Evolutionary conservation across 306 rosid genomes (phyloP).

Genomic region (Crotalaria pallida): DNA sequence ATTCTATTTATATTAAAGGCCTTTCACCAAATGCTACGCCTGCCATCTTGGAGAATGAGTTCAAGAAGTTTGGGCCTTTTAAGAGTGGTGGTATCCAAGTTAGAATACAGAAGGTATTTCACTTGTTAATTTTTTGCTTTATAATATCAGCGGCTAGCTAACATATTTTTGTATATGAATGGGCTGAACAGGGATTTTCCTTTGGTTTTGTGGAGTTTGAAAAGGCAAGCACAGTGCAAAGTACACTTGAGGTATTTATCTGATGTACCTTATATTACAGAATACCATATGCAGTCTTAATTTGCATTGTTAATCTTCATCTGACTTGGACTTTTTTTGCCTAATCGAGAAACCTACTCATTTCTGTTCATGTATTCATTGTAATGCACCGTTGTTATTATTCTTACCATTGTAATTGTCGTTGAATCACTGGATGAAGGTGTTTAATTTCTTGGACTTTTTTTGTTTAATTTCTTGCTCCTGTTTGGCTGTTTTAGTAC

Average conservation of each 20-base stretch:
- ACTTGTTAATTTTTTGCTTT: neutral
- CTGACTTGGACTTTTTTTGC: neutral
- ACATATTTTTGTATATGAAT: neutral
- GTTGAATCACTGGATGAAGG: neutral
- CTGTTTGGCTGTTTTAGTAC: too few relatives aligned
- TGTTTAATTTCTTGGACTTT: too few relatives aligned
- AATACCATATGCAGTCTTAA: neutral
- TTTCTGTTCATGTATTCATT: neutral
- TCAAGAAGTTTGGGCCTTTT: slow-evolving; percentile 77
- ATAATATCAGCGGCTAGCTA: neutral
- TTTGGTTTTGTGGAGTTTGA: slow-evolving; percentile 91
- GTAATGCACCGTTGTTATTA: neutral
- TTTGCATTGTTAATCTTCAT: neutral
- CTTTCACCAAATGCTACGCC: slow-evolving; percentile 44
- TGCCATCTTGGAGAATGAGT: slow-evolving; percentile 49
- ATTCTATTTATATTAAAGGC: slow-evolving; percentile 56
- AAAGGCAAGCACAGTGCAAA: slow-evolving; percentile 52
- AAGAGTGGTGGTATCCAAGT: slow-evolving; percentile 76
- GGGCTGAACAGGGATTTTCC: slow-evolving; percentile 59
- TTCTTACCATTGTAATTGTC: neutral
- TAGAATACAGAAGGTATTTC: slow-evolving; percentile 57
- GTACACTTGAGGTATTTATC: slow-evolving; percentile 69
- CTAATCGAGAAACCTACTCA: neutral
- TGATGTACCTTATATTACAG: neutral
- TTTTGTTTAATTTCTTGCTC: too few relatives aligned